Percentiles rank a stretch among this genome's conserved stretches.
These are phyloP conservation scores for Metarhizium anisopliae DNA, from an alignment of 2,329 filamentous ascomycete species.

Conservation along the genomic window DNA sequence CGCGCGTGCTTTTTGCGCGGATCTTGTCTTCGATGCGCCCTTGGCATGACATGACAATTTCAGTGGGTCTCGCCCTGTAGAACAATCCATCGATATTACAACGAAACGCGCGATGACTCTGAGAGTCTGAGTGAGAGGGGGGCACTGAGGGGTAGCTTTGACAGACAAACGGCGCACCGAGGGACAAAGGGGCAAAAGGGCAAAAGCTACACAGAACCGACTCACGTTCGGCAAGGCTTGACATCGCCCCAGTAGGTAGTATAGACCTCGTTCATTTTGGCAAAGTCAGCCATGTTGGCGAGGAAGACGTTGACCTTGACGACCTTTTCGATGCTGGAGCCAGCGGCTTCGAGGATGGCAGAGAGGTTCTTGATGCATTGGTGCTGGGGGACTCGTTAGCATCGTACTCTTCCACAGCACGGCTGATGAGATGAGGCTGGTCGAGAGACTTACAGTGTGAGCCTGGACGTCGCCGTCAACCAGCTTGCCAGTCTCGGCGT, in stretches of 20 bases:
- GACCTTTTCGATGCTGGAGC: slow-evolving; percentile 53
- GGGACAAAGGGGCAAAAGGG: background rate
- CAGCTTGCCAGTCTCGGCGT: slow-evolving; percentile 46
- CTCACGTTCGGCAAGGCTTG: slow-evolving; percentile 36
- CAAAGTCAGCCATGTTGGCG: slow-evolving; percentile 64
- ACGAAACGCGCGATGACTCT: no score
- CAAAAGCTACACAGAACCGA: background rate
- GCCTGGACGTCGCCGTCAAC: slow-evolving; percentile 56
- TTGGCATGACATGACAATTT: background rate
- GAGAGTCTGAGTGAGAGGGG: background rate
- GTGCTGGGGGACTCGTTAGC: slow-evolving; percentile 23
- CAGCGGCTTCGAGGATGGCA: slow-evolving; percentile 60
- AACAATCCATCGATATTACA: background rate
- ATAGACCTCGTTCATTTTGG: slow-evolving; percentile 66
- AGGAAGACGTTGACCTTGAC: slow-evolving; percentile 70
- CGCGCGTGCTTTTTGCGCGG: background rate
- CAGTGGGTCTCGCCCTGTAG: background rate
- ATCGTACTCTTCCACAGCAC: background rate
- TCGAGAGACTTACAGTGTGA: slow-evolving; percentile 40
- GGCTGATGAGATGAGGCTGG: background rate
- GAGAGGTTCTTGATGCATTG: slow-evolving; percentile 63
- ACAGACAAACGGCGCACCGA: background rate
- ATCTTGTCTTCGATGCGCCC: no score
- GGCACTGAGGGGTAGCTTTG: background rate
- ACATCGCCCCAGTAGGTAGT: slow-evolving; percentile 55